Conservation (phyloP, 2,329 filamentous ascomycete species). For the Fusarium sp. region DNA sequence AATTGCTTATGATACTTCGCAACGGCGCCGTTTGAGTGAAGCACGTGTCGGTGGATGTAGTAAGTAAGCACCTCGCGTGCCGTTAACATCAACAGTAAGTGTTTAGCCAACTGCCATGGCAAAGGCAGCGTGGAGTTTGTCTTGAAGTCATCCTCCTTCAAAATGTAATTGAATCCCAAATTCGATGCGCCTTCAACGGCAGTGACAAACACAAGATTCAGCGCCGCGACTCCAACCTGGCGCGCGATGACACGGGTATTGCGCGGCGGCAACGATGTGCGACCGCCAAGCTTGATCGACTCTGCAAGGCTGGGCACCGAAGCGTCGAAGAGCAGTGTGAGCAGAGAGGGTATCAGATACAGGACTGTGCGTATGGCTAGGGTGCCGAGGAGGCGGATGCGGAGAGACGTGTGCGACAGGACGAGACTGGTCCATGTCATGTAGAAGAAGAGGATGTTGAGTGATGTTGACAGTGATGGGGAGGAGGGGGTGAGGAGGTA, state of each 20-base stretch:
- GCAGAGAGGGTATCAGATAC: slow-evolving; percentile 78
- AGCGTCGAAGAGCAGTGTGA: slow-evolving; percentile 81
- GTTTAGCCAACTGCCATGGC: slow-evolving; percentile 67
- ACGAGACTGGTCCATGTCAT: slow-evolving; percentile 90
- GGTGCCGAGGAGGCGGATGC: slow-evolving; percentile 80
- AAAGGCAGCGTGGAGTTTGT: slow-evolving; percentile 64
- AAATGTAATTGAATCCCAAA: slow-evolving; percentile 53
- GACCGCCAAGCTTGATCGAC: slow-evolving; percentile 76
- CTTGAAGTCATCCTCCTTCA: slow-evolving; percentile 60
- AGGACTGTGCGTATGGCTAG: slow-evolving; percentile 76
- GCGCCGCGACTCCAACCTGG: slow-evolving; percentile 58
- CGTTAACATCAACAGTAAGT: slow-evolving; percentile 59
- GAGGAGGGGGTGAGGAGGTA: slow-evolving; percentile 73
- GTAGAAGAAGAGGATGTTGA: slow-evolving; percentile 91
- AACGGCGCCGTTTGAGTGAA: slow-evolving; percentile 67
- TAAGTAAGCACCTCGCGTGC: slow-evolving; percentile 75
- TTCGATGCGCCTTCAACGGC: slow-evolving; percentile 60
- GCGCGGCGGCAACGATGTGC: slow-evolving; percentile 63
- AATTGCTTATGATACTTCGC: slow-evolving; percentile 60
- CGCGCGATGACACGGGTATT: slow-evolving; percentile 52
- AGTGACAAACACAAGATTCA: slow-evolving; percentile 62
- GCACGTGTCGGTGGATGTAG: slow-evolving; percentile 76
- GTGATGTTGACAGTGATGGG: slow-evolving; percentile 79
- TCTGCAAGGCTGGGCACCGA: slow-evolving; percentile 76
- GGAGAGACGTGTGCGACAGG: slow-evolving; percentile 79